Conservation (phyloP, 441 rosid genomes). For the Eutrema salsugineum region DNA sequence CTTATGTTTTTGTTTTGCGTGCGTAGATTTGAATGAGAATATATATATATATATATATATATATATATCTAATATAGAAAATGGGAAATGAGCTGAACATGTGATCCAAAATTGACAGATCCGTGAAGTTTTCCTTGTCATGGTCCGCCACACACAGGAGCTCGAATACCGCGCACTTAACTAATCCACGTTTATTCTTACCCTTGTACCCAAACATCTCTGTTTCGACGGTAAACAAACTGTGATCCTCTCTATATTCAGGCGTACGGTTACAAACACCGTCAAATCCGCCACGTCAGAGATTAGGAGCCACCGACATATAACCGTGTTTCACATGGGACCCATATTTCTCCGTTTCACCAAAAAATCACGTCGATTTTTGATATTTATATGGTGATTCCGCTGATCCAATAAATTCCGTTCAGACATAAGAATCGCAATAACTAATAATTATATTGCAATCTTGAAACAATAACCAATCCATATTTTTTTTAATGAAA, state of each 20-base stretch:
- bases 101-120: slow-evolving; percentile 21
- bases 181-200: slow-evolving; percentile 6
- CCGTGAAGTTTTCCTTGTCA: slow-evolving; percentile 32
- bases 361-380: background rate
- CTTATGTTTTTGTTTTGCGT: background rate
- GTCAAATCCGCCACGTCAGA: slow-evolving; percentile 25
- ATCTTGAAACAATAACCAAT: background rate
- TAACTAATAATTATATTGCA: background rate
- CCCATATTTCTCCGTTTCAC: slow-evolving; percentile 5
- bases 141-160: slow-evolving; percentile 22
- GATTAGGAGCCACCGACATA: slow-evolving; percentile 26
- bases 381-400: background rate
- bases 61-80: background rate
- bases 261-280: background rate
- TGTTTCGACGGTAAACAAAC: background rate
- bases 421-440: slow-evolving; percentile 9
- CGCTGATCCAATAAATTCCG: slow-evolving; percentile 18
- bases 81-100: slow-evolving; percentile 9
- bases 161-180: slow-evolving; percentile 24
- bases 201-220: slow-evolving; percentile 19
- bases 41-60: too few relatives aligned
- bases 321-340: slow-evolving; percentile 22
- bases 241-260: slow-evolving; percentile 11
- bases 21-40: background rate
- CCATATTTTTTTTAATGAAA: background rate